Base-by-base conservation (phyloP, 192 early-diverging fungal species). In the Linnemannia schmuckeri region DNA sequence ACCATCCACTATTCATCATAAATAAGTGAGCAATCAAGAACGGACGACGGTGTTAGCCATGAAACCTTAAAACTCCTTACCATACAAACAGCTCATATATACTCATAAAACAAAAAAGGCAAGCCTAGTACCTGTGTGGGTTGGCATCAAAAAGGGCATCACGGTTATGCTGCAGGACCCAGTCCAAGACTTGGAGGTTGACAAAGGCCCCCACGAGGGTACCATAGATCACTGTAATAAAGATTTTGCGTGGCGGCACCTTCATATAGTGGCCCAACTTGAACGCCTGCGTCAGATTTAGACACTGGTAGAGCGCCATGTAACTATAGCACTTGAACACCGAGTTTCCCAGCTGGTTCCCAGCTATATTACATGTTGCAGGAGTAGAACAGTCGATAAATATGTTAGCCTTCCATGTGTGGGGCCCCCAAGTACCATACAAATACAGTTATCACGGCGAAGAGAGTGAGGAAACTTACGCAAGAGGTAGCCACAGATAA, bases 241-340 rank as follows among this genome's bases (percentile, higher is more conserved):
- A 80, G 44, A 85, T 85, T 30, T 85, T 54, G 44, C 74, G 72
- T 18, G 83, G 83, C 1, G 83, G 83, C 17, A 85, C 83, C 22
- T 85, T 85, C 83, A 85, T 85, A 37, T 85, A 85, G 52, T 85
- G 83, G 13, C 83, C 83, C 4, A 96, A 87, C 80, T 97, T 97
- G 49, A 97, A 88, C 76, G 95, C 95, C 66, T 79, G 52, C 4
- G 95, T 87, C 46, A 98, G 91, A 33, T 91, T 91, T 37, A 98
- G 81, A 70, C 94, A 94, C 89, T 99, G 97, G n/a, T 90, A 85
- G 89, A 96, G 91, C 7, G 94, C 90, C 73, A 89, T 89, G 70
- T 89, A 90, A 38, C 91, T 89, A 74, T 92, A 89, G 47, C 89
- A 90, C 84, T 95, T 95, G 90, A 94, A 95, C 24, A 86, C 85